These are phyloP conservation scores for Curvularia verruculosa DNA, from an alignment of 2,329 filamentous ascomycete species.

Conservation along the genomic window DNA sequence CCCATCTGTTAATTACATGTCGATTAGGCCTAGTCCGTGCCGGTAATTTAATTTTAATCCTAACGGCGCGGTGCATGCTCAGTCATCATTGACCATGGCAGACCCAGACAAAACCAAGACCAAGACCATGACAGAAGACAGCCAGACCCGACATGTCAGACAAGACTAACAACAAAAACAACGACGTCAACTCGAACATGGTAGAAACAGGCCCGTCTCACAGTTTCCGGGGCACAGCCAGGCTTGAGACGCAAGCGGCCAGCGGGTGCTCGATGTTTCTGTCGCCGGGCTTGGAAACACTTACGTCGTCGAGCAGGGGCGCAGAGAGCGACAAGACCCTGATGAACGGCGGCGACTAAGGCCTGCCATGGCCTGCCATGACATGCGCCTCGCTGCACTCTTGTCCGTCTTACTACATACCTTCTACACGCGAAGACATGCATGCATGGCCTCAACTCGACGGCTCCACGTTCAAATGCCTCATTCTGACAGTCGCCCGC, in stretches of 20 bases:
- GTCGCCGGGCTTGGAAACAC: slow-evolving; percentile 4
- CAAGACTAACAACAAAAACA: too few species aligned
- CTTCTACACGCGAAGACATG: neutral
- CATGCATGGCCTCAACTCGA: neutral
- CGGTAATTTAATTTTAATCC: neutral
- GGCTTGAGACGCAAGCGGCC: slow-evolving; percentile 8
- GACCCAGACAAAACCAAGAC: too few species aligned
- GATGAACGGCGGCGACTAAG: neutral
- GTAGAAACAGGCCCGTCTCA: slow-evolving; percentile 19
- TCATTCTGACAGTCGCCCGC: neutral
- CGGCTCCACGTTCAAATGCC: neutral
- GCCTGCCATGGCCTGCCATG: neutral
- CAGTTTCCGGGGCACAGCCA: slow-evolving; percentile 1
- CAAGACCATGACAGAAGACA: too few species aligned
- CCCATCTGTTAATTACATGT: too few species aligned
- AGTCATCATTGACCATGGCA: too few species aligned
- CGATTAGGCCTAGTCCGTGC: too few species aligned
- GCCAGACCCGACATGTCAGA: too few species aligned
- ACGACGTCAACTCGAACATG: neutral
- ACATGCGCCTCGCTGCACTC: neutral
- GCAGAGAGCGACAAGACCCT: slow-evolving; percentile 7
- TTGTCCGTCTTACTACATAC: neutral
- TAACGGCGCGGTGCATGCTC: neutral
- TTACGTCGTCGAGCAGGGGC: neutral
- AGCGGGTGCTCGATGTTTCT: neutral